Conservation (phyloP, 1,284 basidiomycete genomes). For the Tilletia indica region DNA sequence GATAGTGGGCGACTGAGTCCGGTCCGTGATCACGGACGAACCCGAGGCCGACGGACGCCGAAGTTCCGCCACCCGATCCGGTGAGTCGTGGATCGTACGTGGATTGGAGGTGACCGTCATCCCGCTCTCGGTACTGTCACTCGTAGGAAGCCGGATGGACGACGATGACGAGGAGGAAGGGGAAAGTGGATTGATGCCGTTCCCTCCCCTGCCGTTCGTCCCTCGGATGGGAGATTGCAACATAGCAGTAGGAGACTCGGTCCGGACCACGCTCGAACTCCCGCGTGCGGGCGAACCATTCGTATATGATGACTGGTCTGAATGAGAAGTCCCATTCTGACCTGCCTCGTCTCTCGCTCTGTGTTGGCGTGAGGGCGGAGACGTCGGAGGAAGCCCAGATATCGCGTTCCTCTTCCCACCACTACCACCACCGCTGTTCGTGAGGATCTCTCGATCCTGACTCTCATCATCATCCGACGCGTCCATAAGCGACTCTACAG, state of each 20-base stretch:
- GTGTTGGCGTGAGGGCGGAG: no score
- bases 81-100: slow-evolving; percentile 12
- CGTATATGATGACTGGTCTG: no score
- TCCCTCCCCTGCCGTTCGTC: neutral
- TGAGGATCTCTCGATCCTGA: no score
- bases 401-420: no score
- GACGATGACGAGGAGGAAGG: neutral
- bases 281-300: no score
- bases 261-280: no score
- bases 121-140: slow-evolving; percentile 5
- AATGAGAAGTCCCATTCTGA: no score
- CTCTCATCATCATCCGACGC: neutral
- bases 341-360: no score
- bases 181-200: neutral
- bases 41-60: neutral
- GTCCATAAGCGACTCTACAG: slow-evolving; percentile 7
- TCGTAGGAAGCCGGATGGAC: neutral
- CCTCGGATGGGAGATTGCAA: slow-evolving; percentile 1
- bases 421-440: no score
- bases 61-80: neutral
- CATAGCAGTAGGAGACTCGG: no score
- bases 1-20: neutral
- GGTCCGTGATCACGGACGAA: neutral
- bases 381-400: no score
- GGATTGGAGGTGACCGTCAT: slow-evolving; percentile 10